These are phyloP conservation scores for Pirum gemmata DNA, from an alignment of 78 protist species.

Conservation along the genomic window DNA sequence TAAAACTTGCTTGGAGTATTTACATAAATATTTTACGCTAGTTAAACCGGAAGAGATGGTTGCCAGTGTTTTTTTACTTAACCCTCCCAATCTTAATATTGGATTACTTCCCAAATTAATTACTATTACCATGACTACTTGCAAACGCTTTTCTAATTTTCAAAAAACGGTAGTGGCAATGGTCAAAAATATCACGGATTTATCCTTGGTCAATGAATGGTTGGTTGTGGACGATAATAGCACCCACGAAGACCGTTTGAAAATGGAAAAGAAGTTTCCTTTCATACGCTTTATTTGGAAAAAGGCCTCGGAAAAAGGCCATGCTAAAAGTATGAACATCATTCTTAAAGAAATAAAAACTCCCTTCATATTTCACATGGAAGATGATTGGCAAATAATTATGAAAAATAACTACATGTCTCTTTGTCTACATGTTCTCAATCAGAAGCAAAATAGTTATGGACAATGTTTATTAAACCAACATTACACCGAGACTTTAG, in stretches of 20 bases:
- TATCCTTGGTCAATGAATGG: neutral
- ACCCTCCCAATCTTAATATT: too few species aligned
- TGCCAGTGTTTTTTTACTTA: too few species aligned
- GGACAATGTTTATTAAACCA: neutral
- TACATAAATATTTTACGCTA: too few species aligned
- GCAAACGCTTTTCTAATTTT: neutral
- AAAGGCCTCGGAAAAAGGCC: neutral
- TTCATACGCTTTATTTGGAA: neutral
- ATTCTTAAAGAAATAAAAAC: neutral
- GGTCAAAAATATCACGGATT: neutral
- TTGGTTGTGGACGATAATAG: neutral
- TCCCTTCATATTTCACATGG: neutral
- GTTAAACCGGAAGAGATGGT: too few species aligned
- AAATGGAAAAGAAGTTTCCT: neutral
- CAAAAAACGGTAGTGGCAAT: neutral
- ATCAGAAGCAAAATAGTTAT: neutral
- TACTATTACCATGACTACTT: neutral
- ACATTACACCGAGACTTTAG: neutral
- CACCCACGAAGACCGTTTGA: neutral
- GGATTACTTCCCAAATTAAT: too few species aligned
- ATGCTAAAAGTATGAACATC: neutral
- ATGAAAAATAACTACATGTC: neutral
- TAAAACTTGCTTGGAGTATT: too few species aligned
- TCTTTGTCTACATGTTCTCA: neutral
- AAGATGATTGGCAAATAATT: neutral